These are phyloP conservation scores for Drechslerella dactyloides DNA, from an alignment of 2,329 filamentous ascomycete species.

Conservation along the genomic window DNA sequence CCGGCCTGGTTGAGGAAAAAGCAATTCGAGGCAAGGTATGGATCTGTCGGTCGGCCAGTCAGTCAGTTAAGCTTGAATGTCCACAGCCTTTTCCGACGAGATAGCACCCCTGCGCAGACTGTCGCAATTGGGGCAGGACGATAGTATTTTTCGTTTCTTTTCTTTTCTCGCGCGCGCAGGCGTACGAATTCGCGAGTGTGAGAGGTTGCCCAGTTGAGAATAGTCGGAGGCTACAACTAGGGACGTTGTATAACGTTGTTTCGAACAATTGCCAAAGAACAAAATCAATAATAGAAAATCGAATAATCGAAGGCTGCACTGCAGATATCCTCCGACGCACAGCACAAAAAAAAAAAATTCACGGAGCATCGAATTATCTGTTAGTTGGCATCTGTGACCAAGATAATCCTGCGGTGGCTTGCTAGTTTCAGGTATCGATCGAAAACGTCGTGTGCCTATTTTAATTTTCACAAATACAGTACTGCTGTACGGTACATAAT, in stretches of 20 bases:
- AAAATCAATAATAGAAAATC: too few relatives aligned
- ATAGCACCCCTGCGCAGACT: slow-evolving; percentile 13
- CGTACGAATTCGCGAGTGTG: background rate
- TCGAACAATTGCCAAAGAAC: too few relatives aligned
- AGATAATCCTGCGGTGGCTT: too few relatives aligned
- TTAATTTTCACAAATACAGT: background rate
- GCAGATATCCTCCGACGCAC: too few relatives aligned
- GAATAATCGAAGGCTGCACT: too few relatives aligned
- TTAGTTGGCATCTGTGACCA: too few relatives aligned
- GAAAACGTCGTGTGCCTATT: slow-evolving; percentile 23
- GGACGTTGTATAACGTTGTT: background rate
- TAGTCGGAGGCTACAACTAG: background rate
- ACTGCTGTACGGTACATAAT: too few relatives aligned
- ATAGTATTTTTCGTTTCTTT: slow-evolving; percentile 42
- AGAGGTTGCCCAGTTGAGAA: background rate
- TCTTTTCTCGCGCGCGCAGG: slow-evolving; percentile 18
- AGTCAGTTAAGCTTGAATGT: slow-evolving; percentile 3
- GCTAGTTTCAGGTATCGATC: background rate
- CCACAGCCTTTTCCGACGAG: slow-evolving; percentile 19
- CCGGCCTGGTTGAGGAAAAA: slow-evolving; percentile 20
- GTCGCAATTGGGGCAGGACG: slow-evolving; percentile 50
- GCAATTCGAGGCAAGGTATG: slow-evolving; percentile 27
- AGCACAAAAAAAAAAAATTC: too few relatives aligned
- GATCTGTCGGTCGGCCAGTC: background rate
- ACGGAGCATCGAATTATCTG: too few relatives aligned